Evolutionary conservation across 2,329 filamentous ascomycete genomes (phyloP), one percentile per base, ranked within the genome.

Genomic region (Lachnum nothofagi): DNA sequence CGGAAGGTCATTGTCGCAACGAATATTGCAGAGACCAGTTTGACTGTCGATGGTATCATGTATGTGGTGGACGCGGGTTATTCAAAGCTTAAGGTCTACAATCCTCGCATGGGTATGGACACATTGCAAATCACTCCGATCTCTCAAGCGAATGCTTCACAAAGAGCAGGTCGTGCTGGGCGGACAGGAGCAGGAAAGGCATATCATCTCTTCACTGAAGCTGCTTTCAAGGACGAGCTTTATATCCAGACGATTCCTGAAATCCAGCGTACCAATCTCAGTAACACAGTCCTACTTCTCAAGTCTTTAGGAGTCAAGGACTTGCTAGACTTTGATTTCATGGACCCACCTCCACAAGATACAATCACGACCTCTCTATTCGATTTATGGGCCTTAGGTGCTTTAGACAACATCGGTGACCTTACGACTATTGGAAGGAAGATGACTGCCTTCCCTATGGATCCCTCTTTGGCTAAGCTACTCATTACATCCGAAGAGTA

Each of bases 381-480:
- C 69, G 93, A 98, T 61, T 80, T 98, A 0, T 98, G 93, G 93
- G 91, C 93, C 0, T 76, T 98, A 0, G 93, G 93, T 1, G 91
- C 93, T 0, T 71, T 98, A 10, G 89, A 96, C 65, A 96, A 98
- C 60, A 78, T 97, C 14, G 94, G 93, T 29, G 89, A 96, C 57
- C 77, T 98, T 22, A 98, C 93, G 0, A 75, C 81, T 0, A 79
- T 98, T 1, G 93, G 93, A 24, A 82, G 80, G 38, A 91, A 87
- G 59, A 98, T 98, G 93, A 96, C 93, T 22, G 86, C 88, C 1
- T 98, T 97, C 62, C 93, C 93, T 0, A 98, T 98, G 91, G 93
- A 98, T 57, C 93, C 93, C 0, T 91, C 91, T 0, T 75, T 98
- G 8, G 90, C 91, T 6, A 98, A 98, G 68, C 81, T 98, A 10